A percentile compares a stretch with the other conserved stretches of the same genome.
Conservation (phyloP, 148 eudicot genomes). For the Camellia sinensis region DNA sequence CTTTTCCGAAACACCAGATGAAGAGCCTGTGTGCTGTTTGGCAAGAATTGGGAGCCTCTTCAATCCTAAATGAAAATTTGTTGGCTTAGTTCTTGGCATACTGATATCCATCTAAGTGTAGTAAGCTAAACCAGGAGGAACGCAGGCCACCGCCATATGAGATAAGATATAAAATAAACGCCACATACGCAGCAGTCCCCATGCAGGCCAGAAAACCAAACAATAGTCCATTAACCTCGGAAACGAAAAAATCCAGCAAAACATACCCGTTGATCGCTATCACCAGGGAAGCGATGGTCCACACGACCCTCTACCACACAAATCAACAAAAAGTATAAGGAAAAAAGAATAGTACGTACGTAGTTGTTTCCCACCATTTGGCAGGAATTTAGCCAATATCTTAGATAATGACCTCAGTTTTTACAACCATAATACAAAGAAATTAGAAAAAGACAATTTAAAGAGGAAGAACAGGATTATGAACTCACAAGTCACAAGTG, state of each 20-base stretch:
- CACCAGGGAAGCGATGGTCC: slow-evolving; percentile 69
- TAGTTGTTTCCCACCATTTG: background rate
- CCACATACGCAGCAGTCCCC: slow-evolving; percentile 45
- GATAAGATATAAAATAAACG: slow-evolving; percentile 65
- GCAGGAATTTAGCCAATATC: background rate
- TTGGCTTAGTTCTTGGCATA: slow-evolving; percentile 21
- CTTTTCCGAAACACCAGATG: background rate
- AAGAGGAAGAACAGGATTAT: background rate
- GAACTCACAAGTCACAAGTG: background rate
- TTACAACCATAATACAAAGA: background rate
- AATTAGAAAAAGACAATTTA: background rate
- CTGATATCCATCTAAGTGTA: slow-evolving; percentile 20
- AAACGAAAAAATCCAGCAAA: slow-evolving; percentile 60
- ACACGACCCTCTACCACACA: slow-evolving; percentile 51
- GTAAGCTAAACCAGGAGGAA: slow-evolving; percentile 28
- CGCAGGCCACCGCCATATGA: slow-evolving; percentile 39
- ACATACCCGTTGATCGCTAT: slow-evolving; percentile 80
- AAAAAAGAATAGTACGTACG: too few relatives aligned
- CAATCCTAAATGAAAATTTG: background rate
- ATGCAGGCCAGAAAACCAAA: slow-evolving; percentile 34
- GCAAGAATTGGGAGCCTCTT: background rate
- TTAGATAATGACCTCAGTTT: background rate
- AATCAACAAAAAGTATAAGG: background rate
- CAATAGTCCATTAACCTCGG: slow-evolving; percentile 46
- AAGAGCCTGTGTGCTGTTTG: too few relatives aligned